Evolutionary conservation across 352 stramenopile genomes (phyloP).

Genomic region (Blastocystis sp.): DNA sequence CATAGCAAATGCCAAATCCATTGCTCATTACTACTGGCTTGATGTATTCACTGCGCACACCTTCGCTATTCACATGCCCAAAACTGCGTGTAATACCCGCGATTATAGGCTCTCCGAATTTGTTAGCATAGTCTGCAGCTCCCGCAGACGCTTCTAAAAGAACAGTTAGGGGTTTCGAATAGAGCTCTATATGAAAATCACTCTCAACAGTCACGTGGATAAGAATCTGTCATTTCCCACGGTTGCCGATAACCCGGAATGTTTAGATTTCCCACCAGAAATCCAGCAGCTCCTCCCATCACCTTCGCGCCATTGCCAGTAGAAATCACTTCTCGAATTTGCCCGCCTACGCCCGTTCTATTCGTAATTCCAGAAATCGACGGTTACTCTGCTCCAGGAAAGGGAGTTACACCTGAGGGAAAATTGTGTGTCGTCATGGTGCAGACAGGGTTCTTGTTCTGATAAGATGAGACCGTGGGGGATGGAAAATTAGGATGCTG

Average conservation of each 20-base stretch:
- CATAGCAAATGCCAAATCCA: conserved; percentile 89
- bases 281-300: conserved; percentile 81
- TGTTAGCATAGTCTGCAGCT: conserved; percentile 99
- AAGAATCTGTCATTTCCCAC: conserved; percentile 82
- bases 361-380: not conserved
- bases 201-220: conserved; percentile 73
- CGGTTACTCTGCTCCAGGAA: conserved; percentile 69
- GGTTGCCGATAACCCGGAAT: conserved; percentile 89
- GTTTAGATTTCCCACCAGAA: conserved; percentile 89
- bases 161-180: conserved; percentile 83
- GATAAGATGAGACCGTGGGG: conserved; percentile 70
- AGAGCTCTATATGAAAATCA: not conserved
- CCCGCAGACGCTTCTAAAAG: conserved; percentile 92
- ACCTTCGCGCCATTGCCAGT: conserved; percentile 90
- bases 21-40: conserved; percentile 99
- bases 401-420: conserved; percentile 80
- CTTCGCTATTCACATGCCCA: conserved; percentile 85
- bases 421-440: conserved; percentile 99
- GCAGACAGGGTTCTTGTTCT: conserved; percentile 87
- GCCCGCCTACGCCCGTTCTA: conserved; percentile 87
- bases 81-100: conserved; percentile 93
- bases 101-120: conserved; percentile 98
- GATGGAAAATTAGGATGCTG: conserved; percentile 72
- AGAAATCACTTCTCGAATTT: conserved; percentile 95
- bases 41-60: conserved; percentile 94